Evolutionary conservation across 805 yeast species (phyloP), one percentile per base, ranked within the genome.

Genomic region (Nakazawaea pomicola): DNA sequence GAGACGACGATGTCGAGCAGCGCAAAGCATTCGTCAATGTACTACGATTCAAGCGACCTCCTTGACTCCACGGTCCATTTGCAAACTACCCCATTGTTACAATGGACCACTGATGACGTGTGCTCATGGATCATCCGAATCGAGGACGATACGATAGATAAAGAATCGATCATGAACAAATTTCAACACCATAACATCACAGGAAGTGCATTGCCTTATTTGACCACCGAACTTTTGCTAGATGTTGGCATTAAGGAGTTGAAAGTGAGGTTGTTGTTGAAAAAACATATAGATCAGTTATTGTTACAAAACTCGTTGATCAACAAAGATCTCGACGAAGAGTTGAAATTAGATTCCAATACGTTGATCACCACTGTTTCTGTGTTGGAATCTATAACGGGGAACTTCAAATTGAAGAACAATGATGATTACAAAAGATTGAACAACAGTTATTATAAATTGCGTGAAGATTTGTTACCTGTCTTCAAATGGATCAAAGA

Each of bases 161-260:
- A 10, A 6, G 2, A 4, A 10, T 20, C 23, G 15, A 31, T 30
- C 14, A 38, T 31, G 4, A 17, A 20, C 3, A 9, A 25, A n/a
- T 80, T 82, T 53, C 61, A 68, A 19, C 69, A 67, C 3, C 75
- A 86, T 58, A 79, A 79, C 49, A 75, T 86, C 38, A 78, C 82
- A 3, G 96, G 96, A 1, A 75, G 83, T 23, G 69, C 84, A 4
- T 62, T 91, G 38, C 78, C 86, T 2, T 80, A 76, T 46, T 64
- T 90, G 37, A 76, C 78, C 24, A 75, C 84, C 10, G 76, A 73
- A 7, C 93, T 88, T 54, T 72, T 90, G 33, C 66, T 69, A 46
- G 96, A 89, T 40, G 62, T 91, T 53, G 95, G 90, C 2, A 70
- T 84, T 1, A 42, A 46, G 5, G 63, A 67, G 25, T 55, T 83